Base-by-base conservation (phyloP, 805 yeast genomes). In the Pichia insulana region DNA sequence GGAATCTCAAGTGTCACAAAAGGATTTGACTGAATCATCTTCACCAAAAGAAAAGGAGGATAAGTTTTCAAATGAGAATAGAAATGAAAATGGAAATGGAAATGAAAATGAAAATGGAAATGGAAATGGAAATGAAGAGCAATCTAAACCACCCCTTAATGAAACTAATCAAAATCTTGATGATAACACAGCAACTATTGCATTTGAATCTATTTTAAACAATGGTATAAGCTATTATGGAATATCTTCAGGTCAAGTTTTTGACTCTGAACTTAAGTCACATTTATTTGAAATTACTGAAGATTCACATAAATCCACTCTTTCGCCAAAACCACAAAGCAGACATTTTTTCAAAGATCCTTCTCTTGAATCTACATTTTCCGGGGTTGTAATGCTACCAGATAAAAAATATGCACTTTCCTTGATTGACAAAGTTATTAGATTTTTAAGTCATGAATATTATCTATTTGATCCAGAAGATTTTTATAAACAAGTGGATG, bases 341-440 rank as follows among this genome's bases (percentile, higher is more conserved):
- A 30, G 45, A 32, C 48, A 47, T 41, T 47, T 40, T 34, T 47
- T 37, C 30, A 37, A 36, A 31, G 50, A 47, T 30, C 46, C 50
- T 2, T 30, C 39, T 3, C 20, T 39, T 12, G 46, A 47, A 4
- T 27, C 42, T 4, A 26, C 49, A 25, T 48, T 44, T 39, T 41
- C 39, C 13, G 56, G 55, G 4, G 41, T 46, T 22, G 42, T 53
- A 2, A 46, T 48, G 33, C 38, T 53, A 18, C 57, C 57, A 3
- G 50, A 53, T 17, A 49, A 48, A 30, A 44, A 43, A 13, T 53
- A 50, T 39, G 46, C 51, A 7, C 10, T 51, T 9, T 35, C 39
- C 19, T 32, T 52, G 26, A 42, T 50, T 13, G 40, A 42, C 10
- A 41, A 44, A 11, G 51, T 48, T 3, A 41, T 51, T 5, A 39